Percentiles rank a stretch among this genome's conserved stretches.
Conservation (phyloP, 345 rosid genomes). For the Hibiscus mutabilis region DNA sequence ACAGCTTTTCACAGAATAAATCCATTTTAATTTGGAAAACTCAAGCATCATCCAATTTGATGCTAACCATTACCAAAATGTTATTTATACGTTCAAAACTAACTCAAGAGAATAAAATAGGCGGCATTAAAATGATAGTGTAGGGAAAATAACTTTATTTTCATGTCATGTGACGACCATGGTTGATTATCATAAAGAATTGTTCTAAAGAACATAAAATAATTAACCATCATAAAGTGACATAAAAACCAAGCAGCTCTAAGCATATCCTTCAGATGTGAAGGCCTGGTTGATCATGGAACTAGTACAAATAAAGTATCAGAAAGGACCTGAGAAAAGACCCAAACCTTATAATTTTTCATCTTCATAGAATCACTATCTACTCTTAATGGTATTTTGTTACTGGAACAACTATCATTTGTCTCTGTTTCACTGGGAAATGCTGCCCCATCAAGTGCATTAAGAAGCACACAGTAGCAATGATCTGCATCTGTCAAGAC, state of each 20-base stretch:
- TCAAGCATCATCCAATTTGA: not conserved
- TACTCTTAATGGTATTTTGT: conserved; percentile 24
- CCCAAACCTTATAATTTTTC: conserved; percentile 62
- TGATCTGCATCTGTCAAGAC: conserved; percentile 81
- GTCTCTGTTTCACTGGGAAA: conserved; percentile 58
- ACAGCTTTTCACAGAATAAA: conserved; percentile 7
- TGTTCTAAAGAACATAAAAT: not conserved
- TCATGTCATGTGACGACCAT: not conserved
- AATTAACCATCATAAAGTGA: not conserved
- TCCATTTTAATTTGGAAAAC: not conserved
- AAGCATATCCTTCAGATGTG: not conserved
- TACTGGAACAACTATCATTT: conserved; percentile 38
- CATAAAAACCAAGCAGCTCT: not conserved
- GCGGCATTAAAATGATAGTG: not conserved
- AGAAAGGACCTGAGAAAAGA: conserved; percentile 15
- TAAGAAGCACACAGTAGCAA: conserved; percentile 92
- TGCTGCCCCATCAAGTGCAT: conserved; percentile 89
- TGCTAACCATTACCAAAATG: not conserved
- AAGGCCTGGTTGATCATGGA: not conserved
- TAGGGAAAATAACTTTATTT: not conserved
- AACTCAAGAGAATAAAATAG: not conserved
- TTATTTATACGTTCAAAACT: conserved; percentile 1
- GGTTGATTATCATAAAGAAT: no score
- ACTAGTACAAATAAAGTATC: not conserved
- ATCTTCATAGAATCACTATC: conserved; percentile 31